These are phyloP conservation scores for Penicillium decumbens DNA, from an alignment of 2,329 filamentous ascomycete genomes.

Conservation along the genomic window DNA sequence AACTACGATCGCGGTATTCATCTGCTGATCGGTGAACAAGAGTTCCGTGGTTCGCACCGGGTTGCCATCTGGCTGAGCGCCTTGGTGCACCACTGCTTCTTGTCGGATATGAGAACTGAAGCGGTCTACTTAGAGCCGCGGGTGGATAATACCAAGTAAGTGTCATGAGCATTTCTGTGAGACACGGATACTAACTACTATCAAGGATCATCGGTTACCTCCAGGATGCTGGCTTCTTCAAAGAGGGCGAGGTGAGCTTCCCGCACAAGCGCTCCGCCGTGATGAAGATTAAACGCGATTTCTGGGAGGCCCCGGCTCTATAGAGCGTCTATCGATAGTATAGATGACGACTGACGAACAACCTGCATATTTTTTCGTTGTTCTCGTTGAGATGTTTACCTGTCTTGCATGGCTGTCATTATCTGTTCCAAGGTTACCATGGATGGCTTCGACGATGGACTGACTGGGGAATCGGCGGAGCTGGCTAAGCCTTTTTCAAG, in stretches of 20 bases:
- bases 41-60: slow-evolving; percentile 72
- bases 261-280: slow-evolving; percentile 90
- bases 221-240: slow-evolving; percentile 71
- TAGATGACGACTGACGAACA: slow-evolving; percentile 15
- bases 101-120: slow-evolving; percentile 74
- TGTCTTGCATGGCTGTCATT: not conserved
- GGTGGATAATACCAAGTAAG: slow-evolving; percentile 83
- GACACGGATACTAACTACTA: slow-evolving; percentile 10
- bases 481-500: slow-evolving; percentile 6
- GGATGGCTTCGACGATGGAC: not conserved
- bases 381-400: not conserved
- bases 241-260: slow-evolving; percentile 79
- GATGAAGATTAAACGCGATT: slow-evolving; percentile 72
- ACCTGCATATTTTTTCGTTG: not conserved
- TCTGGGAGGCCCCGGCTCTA: slow-evolving; percentile 67
- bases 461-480: slow-evolving; percentile 1
- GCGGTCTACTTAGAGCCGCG: slow-evolving; percentile 81
- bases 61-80: slow-evolving; percentile 78
- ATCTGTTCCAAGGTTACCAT: not conserved
- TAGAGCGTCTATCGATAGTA: slow-evolving; percentile 26
- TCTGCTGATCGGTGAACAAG: slow-evolving; percentile 84
- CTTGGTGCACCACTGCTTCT: slow-evolving; percentile 79
- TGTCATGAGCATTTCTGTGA: slow-evolving; percentile 9
- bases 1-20: slow-evolving; percentile 90
- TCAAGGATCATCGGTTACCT: slow-evolving; percentile 66